Evolutionary conservation across 169 alveolate species (phyloP).

Genomic region (Cryptosporidium bovis): DNA sequence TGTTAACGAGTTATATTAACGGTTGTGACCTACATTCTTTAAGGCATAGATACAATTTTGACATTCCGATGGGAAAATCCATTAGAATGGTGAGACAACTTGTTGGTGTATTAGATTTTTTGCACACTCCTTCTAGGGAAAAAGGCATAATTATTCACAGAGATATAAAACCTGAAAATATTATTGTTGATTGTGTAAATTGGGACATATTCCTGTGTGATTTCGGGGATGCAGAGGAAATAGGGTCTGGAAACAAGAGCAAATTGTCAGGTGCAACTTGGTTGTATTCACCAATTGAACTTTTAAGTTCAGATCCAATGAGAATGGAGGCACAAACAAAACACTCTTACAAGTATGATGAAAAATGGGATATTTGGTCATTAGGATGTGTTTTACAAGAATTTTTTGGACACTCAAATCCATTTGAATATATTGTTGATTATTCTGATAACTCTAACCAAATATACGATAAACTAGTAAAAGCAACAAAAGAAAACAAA

Average conservation of each 20-base stretch:
- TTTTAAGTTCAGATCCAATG: slow-evolving; percentile 83
- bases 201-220: slow-evolving; percentile 86
- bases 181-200: slow-evolving; percentile 79
- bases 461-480: slow-evolving; percentile 82
- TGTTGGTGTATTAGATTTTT: slow-evolving; percentile 83
- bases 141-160: slow-evolving; percentile 83
- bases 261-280: slow-evolving; percentile 91
- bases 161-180: slow-evolving; percentile 87
- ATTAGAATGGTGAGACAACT: slow-evolving; percentile 88
- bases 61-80: slow-evolving; percentile 75
- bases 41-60: slow-evolving; percentile 75
- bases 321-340: slow-evolving; percentile 55
- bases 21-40: slow-evolving; percentile 89
- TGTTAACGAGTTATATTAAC: slow-evolving; percentile 83
- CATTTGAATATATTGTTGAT: slow-evolving; percentile 85
- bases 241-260: slow-evolving; percentile 83
- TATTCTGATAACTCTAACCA: slow-evolving; percentile 79
- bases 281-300: slow-evolving; percentile 92
- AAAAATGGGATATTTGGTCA: slow-evolving; percentile 90
- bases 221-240: slow-evolving; percentile 88
- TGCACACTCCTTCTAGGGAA: slow-evolving; percentile 85
- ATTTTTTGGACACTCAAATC: slow-evolving; percentile 84
- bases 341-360: slow-evolving; percentile 73
- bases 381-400: slow-evolving; percentile 87
- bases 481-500: slow-evolving; percentile 75